Conservation (phyloP, 2,329 filamentous ascomycete species). For the Monilinia aucupariae region DNA sequence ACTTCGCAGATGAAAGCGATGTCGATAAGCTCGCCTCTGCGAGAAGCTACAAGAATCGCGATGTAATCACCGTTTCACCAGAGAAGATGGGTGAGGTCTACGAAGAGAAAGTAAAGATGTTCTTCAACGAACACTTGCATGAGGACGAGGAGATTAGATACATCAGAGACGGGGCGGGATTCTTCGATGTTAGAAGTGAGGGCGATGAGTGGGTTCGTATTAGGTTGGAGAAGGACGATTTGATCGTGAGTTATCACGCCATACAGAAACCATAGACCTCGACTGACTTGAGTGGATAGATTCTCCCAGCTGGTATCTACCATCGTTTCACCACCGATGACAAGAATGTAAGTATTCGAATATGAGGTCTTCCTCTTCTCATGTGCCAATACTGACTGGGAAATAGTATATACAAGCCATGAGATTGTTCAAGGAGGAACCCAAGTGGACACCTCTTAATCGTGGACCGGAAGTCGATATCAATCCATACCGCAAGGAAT, state of each 20-base stretch:
- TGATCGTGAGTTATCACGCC: conserved; percentile 49
- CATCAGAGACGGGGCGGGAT: conserved; percentile 80
- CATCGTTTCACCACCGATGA: conserved; percentile 95
- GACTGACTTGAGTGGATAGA: conserved; percentile 36
- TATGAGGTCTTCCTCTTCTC: background rate
- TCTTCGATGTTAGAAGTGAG: conserved; percentile 83
- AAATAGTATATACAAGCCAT: conserved; percentile 86
- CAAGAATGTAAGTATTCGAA: conserved; percentile 64
- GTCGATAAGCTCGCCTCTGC: conserved; percentile 70
- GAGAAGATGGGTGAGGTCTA: conserved; percentile 79
- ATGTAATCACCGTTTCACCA: conserved; percentile 86
- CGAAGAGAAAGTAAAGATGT: conserved; percentile 87
- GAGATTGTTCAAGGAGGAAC: conserved; percentile 96
- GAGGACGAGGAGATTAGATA: conserved; percentile 99
- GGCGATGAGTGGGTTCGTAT: conserved; percentile 88
- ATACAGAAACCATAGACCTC: background rate
- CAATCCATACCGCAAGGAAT: conserved; percentile 74
- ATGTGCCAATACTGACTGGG: background rate
- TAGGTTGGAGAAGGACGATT: conserved; percentile 73
- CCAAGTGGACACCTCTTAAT: conserved; percentile 95
- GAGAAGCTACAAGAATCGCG: conserved; percentile 87
- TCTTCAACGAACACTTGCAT: conserved; percentile 93
- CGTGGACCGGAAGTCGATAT: conserved; percentile 68
- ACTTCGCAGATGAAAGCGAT: conserved; percentile 55
- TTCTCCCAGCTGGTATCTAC: conserved; percentile 91